A percentile compares a stretch with the other conserved stretches of the same genome.
Conservation (phyloP, 2,329 filamentous ascomycete species). For the Colletotrichum liaoningense region DNA sequence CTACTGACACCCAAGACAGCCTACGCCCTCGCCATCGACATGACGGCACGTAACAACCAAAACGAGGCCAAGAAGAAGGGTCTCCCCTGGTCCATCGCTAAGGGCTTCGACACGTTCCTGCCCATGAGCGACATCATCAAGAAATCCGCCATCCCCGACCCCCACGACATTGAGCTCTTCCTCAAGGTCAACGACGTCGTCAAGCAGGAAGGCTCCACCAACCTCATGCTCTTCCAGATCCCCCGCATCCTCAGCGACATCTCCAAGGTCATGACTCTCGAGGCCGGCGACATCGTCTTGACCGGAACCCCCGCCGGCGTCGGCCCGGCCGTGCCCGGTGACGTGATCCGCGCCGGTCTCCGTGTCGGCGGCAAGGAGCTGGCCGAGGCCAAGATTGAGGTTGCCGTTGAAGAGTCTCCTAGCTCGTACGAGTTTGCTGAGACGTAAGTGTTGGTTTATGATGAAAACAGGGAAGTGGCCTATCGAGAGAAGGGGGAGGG, state of each 20-base stretch:
- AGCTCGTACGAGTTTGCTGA: slow-evolving; percentile 82
- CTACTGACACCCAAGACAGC: slow-evolving; percentile 57
- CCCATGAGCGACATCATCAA: slow-evolving; percentile 85
- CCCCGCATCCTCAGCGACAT: slow-evolving; percentile 91
- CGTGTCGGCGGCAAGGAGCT: slow-evolving; percentile 84
- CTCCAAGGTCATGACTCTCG: slow-evolving; percentile 92
- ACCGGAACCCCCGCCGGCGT: slow-evolving; percentile 99
- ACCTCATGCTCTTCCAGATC: slow-evolving; percentile 93
- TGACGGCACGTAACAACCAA: slow-evolving; percentile 96
- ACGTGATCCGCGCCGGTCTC: slow-evolving; percentile 87
- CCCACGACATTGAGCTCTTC: slow-evolving; percentile 88
- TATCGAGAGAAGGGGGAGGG: neutral
- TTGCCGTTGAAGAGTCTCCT: slow-evolving; percentile 82
- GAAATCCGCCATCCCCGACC: slow-evolving; percentile 84
- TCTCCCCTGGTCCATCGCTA: slow-evolving; percentile 94
- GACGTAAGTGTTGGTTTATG: slow-evolving; percentile 59
- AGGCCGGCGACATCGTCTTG: slow-evolving; percentile 90
- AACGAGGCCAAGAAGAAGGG: slow-evolving; percentile 98
- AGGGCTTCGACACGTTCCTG: slow-evolving; percentile 98
- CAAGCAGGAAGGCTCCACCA: slow-evolving; percentile 88
- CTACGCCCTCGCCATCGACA: slow-evolving; percentile 93
- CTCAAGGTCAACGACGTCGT: slow-evolving; percentile 84
- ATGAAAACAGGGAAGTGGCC: neutral
- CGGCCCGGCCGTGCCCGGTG: slow-evolving; percentile 84
- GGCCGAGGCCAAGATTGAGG: slow-evolving; percentile 85